Evolutionary conservation across 2,329 filamentous ascomycete genomes (phyloP).

Genomic region (Fusarium heterosporum): DNA sequence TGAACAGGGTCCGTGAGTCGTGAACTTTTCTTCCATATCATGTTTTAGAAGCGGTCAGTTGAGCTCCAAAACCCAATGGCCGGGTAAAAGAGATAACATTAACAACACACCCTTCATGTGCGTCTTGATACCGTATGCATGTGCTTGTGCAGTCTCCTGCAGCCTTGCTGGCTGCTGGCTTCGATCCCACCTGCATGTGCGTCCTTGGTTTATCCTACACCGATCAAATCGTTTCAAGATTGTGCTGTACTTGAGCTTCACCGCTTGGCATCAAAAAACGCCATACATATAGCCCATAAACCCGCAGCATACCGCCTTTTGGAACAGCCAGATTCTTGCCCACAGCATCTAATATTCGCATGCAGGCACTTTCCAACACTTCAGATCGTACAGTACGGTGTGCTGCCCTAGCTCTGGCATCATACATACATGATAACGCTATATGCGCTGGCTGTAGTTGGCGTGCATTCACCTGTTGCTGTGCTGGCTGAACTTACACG

Average conservation of each 20-base stretch:
- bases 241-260: conserved; percentile 30
- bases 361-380: conserved; percentile 20
- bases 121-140: background rate
- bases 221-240: conserved; percentile 36
- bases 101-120: conserved; percentile 31
- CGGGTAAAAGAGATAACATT: conserved; percentile 28
- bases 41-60: conserved; percentile 33
- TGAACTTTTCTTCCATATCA: conserved; percentile 27
- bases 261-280: conserved; percentile 21
- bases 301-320: conserved; percentile 38
- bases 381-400: conserved; percentile 19
- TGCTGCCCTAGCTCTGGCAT: conserved; percentile 16
- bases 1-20: conserved; percentile 28
- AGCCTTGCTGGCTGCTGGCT: conserved; percentile 31
- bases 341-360: conserved; percentile 9
- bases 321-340: conserved; percentile 31
- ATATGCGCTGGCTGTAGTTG: conserved; percentile 31
- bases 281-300: conserved; percentile 20
- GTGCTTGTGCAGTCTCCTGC: conserved; percentile 15
- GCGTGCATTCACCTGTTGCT: conserved; percentile 25
- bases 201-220: conserved; percentile 29
- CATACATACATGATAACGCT: background rate
- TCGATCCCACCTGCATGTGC: conserved; percentile 19
- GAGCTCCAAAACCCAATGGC: conserved; percentile 7
- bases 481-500: conserved; percentile 37